Evolutionary conservation across 306 rosid genomes (phyloP).

Genomic region (Cicer yamashitae): DNA sequence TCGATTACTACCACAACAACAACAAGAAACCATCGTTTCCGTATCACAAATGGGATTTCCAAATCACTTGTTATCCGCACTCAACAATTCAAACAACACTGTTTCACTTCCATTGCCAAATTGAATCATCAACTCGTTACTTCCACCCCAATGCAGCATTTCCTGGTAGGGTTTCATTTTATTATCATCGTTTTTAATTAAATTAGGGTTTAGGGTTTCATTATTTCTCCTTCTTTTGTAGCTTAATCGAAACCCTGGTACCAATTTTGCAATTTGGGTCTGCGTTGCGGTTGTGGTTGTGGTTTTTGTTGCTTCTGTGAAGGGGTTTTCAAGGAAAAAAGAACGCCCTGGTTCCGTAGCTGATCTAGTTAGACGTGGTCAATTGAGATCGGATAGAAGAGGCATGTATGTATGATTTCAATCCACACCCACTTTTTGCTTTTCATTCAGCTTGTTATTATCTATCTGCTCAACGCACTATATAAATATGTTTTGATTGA

Average conservation of each 20-base stretch:
- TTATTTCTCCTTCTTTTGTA: slow-evolving; percentile 1
- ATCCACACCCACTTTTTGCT: slow-evolving; percentile 34
- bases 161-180: slow-evolving; percentile 22
- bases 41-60: slow-evolving; percentile 40
- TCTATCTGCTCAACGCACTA: not conserved
- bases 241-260: slow-evolving; percentile 54
- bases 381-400: slow-evolving; percentile 94
- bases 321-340: slow-evolving; percentile 51
- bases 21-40: not conserved
- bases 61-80: not conserved
- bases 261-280: slow-evolving; percentile 64
- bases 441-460: not conserved
- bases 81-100: slow-evolving; percentile 37
- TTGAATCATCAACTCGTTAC: slow-evolving; percentile 34
- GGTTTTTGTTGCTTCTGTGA: slow-evolving; percentile 43
- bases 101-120: slow-evolving; percentile 34
- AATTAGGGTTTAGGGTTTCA: not conserved
- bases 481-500: not conserved
- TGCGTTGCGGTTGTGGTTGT: slow-evolving; percentile 63
- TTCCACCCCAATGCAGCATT: slow-evolving; percentile 33
- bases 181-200: not conserved
- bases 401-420: slow-evolving; percentile 98
- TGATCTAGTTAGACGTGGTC: slow-evolving; percentile 94
- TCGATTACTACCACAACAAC: not conserved
- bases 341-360: slow-evolving; percentile 84